phyloP scores from a whole-genome alignment of 1,284 basidiomycete species.

The Dichomitus squalens region DNA sequence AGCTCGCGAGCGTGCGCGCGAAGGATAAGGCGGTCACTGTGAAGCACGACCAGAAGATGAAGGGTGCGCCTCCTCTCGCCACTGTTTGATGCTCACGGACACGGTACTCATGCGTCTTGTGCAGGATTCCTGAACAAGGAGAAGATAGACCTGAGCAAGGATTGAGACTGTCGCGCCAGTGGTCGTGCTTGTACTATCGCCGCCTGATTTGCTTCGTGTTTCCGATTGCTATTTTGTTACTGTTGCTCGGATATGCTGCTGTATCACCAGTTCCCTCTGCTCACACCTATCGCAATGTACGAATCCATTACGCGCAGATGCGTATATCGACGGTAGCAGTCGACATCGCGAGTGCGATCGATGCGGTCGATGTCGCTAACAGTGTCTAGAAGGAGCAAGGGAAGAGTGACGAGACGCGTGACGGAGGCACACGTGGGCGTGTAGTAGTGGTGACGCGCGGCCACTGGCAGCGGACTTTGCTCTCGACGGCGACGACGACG shows the following conservation, averaged over 20 bases:
- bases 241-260: neutral
- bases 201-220: neutral
- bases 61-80: constrained; percentile 47
- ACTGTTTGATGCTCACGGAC: too few species aligned
- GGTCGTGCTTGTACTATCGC: neutral
- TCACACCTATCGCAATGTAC: neutral
- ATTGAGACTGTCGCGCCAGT: neutral
- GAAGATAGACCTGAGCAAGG: constrained; percentile 28
- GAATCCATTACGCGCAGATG: too few species aligned
- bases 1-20: constrained; percentile 57
- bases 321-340: too few species aligned
- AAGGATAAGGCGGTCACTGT: constrained; percentile 68
- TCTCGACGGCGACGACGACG: too few species aligned
- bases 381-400: neutral
- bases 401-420: constrained; percentile 7
- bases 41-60: constrained; percentile 68
- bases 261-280: neutral
- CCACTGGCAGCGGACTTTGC: too few species aligned
- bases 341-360: neutral
- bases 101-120: neutral
- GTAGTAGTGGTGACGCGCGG: too few species aligned
- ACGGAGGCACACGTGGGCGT: constrained; percentile 11
- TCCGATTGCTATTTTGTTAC: neutral
- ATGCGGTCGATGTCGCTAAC: neutral
- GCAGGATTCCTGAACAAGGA: constrained; percentile 44